Conservation (phyloP, 2,329 filamentous ascomycete genomes). For the Penicillium sp. region DNA sequence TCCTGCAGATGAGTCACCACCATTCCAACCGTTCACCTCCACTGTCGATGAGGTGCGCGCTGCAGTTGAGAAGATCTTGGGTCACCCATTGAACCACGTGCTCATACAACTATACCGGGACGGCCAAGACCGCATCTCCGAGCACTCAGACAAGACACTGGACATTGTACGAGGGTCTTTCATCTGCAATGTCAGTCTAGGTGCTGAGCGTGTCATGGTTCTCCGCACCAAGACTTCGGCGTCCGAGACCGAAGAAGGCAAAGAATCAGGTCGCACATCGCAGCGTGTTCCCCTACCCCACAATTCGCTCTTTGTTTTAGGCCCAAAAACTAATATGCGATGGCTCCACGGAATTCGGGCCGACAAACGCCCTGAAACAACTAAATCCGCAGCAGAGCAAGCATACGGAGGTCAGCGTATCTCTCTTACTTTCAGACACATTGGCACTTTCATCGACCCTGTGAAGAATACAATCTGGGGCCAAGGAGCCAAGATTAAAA, state of each 20-base stretch:
- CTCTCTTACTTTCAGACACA: constrained; percentile 85
- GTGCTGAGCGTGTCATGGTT: constrained; percentile 86
- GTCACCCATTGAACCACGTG: constrained; percentile 85
- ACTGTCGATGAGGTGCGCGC: constrained; percentile 69
- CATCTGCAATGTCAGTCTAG: constrained; percentile 93
- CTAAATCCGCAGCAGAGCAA: constrained; percentile 70
- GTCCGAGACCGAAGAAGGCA: constrained; percentile 24
- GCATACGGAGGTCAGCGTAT: constrained; percentile 78
- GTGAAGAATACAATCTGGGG: constrained; percentile 79
- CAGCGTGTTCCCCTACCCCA: constrained; percentile 77
- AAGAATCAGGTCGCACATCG: constrained; percentile 53
- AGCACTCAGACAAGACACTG: constrained; percentile 95
- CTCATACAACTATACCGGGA: constrained; percentile 91
- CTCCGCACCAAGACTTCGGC: constrained; percentile 69
- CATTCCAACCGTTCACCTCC: constrained; percentile 73
- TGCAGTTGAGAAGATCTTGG: constrained; percentile 70
- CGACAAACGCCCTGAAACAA: constrained; percentile 71
- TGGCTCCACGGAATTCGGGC: constrained; percentile 93
- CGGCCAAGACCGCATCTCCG: constrained; percentile 88
- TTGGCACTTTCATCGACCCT: constrained; percentile 78
- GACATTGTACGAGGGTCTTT: constrained; percentile 80
- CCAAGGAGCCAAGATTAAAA: constrained; percentile 78
- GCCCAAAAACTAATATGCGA: constrained; percentile 74
- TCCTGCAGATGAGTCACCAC: constrained; percentile 83
- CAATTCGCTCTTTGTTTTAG: constrained; percentile 85